Conservation (phyloP, 2,329 filamentous ascomycete species). For the Colletotrichum sp. region DNA sequence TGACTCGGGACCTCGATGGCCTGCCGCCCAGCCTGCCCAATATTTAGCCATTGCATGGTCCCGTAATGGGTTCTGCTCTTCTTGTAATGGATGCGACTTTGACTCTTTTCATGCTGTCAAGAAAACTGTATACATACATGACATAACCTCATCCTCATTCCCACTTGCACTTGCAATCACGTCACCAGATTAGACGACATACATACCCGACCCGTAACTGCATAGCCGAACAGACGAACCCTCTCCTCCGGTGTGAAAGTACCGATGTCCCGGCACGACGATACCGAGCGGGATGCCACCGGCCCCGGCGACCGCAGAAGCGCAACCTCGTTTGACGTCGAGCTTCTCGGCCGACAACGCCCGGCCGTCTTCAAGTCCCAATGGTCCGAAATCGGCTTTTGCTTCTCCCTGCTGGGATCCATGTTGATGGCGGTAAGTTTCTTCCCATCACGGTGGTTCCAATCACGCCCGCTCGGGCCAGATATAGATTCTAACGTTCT, state of each 20-base stretch:
- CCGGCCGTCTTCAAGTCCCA: constrained; percentile 59
- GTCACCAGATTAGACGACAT: neutral
- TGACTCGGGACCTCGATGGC: neutral
- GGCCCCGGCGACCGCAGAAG: neutral
- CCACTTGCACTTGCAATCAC: neutral
- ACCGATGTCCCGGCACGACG: neutral
- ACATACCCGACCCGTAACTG: neutral
- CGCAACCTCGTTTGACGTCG: constrained; percentile 43
- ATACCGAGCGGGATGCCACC: constrained; percentile 12
- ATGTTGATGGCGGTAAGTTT: constrained; percentile 61
- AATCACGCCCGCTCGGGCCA: neutral
- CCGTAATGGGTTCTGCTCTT: neutral
- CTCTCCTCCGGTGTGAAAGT: neutral
- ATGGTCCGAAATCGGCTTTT: constrained; percentile 66
- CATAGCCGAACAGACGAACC: neutral
- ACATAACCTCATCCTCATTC: neutral
- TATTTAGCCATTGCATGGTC: constrained; percentile 6
- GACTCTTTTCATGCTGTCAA: neutral
- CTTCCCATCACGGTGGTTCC: neutral
- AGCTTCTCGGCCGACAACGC: constrained; percentile 66
- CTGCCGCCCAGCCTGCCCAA: neutral
- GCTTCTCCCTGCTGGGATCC: constrained; percentile 65
- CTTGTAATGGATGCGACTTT: neutral
- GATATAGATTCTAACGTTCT: neutral
- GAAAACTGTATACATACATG: neutral